Percentiles rank a stretch among this genome's conserved stretches.
phyloP scores from a whole-genome alignment of 495 filamentous ascomycete species.

The Xylaria nigripes region DNA sequence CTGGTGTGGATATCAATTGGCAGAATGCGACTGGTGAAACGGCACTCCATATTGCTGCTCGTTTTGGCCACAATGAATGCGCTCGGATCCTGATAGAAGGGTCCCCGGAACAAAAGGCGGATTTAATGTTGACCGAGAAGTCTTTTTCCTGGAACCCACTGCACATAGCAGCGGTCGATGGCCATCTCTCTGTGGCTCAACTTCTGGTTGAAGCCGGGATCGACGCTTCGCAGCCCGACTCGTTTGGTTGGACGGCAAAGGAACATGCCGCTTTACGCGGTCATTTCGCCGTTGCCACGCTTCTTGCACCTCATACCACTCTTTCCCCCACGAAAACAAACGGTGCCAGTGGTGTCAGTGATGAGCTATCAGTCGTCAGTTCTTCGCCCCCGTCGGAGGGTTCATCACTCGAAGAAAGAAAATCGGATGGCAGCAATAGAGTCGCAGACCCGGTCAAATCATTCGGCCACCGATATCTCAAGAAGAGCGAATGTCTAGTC shows the following conservation, averaged over 20 bases:
- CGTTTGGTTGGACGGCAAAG: constrained; percentile 88
- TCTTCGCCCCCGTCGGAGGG: constrained; percentile 42
- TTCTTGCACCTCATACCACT: constrained; percentile 39
- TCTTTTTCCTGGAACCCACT: constrained; percentile 90
- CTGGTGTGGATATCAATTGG: constrained; percentile 89
- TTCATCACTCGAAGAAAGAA: constrained; percentile 42
- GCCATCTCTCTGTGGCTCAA: constrained; percentile 59
- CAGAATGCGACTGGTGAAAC: constrained; percentile 91
- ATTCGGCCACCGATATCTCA: constrained; percentile 93
- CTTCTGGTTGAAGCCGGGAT: constrained; percentile 68
- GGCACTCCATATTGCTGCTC: constrained; percentile 83
- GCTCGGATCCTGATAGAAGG: constrained; percentile 65
- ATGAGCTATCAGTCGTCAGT: constrained; percentile 27
- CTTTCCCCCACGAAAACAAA: constrained; percentile 6
- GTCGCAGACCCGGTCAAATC: constrained; percentile 74
- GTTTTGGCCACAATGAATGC: constrained; percentile 77
- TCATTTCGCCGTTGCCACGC: constrained; percentile 68
- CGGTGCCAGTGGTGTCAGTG: constrained; percentile 19
- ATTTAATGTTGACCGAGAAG: constrained; percentile 72
- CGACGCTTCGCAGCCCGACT: constrained; percentile 62
- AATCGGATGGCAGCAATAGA: constrained; percentile 36
- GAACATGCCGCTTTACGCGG: constrained; percentile 89
- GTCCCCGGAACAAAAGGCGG: constrained; percentile 55
- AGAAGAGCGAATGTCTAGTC: constrained; percentile 76
- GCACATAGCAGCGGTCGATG: constrained; percentile 86